These are phyloP conservation scores for Licmophora abbreviata DNA, from an alignment of 108 stramenopile species.

Conservation along the genomic window DNA sequence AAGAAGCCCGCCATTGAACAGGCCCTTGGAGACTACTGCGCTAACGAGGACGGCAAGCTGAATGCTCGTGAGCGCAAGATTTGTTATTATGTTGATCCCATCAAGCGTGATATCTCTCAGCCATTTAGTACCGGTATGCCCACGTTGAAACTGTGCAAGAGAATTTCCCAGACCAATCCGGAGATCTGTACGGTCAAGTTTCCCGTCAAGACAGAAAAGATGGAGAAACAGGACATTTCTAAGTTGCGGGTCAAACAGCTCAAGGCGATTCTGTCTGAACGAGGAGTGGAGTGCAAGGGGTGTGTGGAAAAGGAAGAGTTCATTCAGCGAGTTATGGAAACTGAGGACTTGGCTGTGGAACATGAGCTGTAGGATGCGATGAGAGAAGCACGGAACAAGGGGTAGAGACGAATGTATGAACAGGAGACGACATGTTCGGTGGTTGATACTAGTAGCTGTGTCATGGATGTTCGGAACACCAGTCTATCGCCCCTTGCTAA, in stretches of 20 bases:
- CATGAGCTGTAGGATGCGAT: too few species aligned
- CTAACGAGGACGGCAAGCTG: conserved; percentile 36
- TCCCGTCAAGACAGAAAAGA: conserved; percentile 91
- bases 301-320: conserved; percentile 99
- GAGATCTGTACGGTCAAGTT: conserved; percentile 91
- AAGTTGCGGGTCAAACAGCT: conserved; percentile 97
- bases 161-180: conserved; percentile 80
- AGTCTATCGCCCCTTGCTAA: too few species aligned
- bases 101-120: conserved; percentile 93
- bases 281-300: conserved; percentile 95
- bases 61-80: conserved; percentile 86
- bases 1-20: conserved; percentile 73
- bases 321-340: conserved; percentile 91
- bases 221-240: conserved; percentile 89
- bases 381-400: too few species aligned
- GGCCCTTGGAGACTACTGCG: conserved; percentile 73
- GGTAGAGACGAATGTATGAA: too few species aligned
- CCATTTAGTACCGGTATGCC: conserved; percentile 92
- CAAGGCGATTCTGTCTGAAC: conserved; percentile 89
- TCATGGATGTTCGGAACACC: too few species aligned
- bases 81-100: conserved; percentile 97
- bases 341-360: conserved; percentile 63
- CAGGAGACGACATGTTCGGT: too few species aligned
- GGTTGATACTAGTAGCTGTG: too few species aligned
- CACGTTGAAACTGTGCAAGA: conserved; percentile 79